phyloP scores from a whole-genome alignment of 140 eudicot species.

The Anethum foeniculum region DNA sequence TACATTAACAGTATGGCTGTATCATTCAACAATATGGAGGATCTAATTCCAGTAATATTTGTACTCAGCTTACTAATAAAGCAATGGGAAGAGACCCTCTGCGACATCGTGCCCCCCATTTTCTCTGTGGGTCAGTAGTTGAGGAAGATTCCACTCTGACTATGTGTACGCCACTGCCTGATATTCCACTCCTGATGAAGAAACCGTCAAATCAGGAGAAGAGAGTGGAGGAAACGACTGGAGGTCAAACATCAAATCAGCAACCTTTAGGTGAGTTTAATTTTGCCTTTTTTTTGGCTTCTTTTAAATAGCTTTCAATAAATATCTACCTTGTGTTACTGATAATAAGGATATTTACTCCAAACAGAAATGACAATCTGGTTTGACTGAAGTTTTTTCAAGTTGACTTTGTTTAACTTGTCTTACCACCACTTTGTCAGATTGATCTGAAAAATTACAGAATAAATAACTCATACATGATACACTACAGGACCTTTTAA shows the following conservation, averaged over 20 bases:
- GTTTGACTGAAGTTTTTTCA: neutral
- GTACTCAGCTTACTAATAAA: slow-evolving; percentile 57
- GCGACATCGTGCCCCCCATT: slow-evolving; percentile 69
- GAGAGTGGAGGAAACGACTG: slow-evolving; percentile 33
- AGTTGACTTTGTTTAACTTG: neutral
- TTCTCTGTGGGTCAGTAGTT: slow-evolving; percentile 62
- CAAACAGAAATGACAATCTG: neutral
- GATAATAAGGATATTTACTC: neutral
- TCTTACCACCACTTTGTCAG: neutral
- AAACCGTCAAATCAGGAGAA: slow-evolving; percentile 54
- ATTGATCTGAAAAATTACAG: neutral
- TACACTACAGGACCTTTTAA: neutral
- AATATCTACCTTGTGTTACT: neutral
- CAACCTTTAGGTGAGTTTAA: slow-evolving; percentile 31
- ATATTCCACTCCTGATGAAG: slow-evolving; percentile 45
- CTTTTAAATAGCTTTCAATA: neutral
- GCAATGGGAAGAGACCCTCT: slow-evolving; percentile 59
- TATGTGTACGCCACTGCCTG: slow-evolving; percentile 37
- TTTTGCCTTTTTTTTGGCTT: neutral
- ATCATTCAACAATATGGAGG: neutral
- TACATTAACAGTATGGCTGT: neutral
- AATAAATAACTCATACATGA: neutral
- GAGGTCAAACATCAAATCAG: slow-evolving; percentile 27
- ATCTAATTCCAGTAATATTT: neutral
- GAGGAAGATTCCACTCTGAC: slow-evolving; percentile 50